A percentile compares a stretch with the other conserved stretches of the same genome.
Conservation (phyloP, 192 early-diverging fungal genomes). For the Linnemannia schmuckeri region DNA sequence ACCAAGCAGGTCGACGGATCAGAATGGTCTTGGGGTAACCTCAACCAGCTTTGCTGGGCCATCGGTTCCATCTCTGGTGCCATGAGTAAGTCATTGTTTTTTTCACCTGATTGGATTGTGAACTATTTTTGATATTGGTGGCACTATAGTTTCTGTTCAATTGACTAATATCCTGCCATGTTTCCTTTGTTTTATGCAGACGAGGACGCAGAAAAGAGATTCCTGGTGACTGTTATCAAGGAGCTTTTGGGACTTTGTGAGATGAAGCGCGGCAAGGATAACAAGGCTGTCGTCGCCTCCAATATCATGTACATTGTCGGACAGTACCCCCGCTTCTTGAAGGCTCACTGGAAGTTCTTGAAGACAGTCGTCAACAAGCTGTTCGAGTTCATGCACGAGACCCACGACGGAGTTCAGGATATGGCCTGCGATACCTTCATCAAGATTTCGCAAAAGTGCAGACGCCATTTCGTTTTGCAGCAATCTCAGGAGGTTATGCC, state of each 20-base stretch:
- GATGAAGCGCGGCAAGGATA: conserved; percentile 98
- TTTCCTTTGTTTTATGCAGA: conserved; percentile 35
- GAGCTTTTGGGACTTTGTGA: conserved; percentile 95
- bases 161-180: not conserved
- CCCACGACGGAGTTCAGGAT: conserved; percentile 97
- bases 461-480: conserved; percentile 93
- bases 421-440: conserved; percentile 99
- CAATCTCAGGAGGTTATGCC: conserved; percentile 91
- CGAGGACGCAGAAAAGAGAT: conserved; percentile 97
- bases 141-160: not conserved
- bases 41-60: conserved; percentile 99
- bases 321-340: conserved; percentile 99
- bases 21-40: conserved; percentile 98
- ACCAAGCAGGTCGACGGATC: conserved; percentile 93
- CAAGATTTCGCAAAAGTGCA: conserved; percentile 98
- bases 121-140: not conserved
- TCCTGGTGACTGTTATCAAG: conserved; percentile 99
- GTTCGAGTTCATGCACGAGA: conserved; percentile 99
- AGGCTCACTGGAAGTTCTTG: conserved; percentile 99
- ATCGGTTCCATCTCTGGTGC: conserved; percentile 98
- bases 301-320: conserved; percentile 99
- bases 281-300: conserved; percentile 99
- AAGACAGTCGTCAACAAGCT: conserved; percentile 99
- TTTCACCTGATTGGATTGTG: not conserved
- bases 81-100: conserved; percentile 69